A percentile compares a stretch with the other conserved stretches of the same genome.
Conservation (phyloP, 2,329 filamentous ascomycete genomes). For the Talaromyces sp. region DNA sequence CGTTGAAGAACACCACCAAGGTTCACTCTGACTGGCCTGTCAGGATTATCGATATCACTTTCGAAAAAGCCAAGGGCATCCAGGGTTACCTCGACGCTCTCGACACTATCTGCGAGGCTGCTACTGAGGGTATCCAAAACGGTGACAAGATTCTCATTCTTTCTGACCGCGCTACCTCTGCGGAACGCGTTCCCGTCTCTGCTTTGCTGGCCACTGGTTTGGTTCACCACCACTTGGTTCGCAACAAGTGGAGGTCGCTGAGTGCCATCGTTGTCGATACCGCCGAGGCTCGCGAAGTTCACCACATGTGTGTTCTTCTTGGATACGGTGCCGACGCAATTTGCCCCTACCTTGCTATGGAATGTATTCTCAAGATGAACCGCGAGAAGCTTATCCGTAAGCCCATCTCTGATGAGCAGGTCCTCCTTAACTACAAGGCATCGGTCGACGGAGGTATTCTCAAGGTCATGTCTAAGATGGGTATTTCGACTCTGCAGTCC, state of each 20-base stretch:
- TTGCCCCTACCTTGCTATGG: constrained; percentile 91
- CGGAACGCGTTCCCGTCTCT: constrained; percentile 78
- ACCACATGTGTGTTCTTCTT: constrained; percentile 97
- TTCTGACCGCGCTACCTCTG: constrained; percentile 79
- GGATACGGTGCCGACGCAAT: constrained; percentile 93
- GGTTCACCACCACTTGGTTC: constrained; percentile 91
- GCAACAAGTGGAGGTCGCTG: constrained; percentile 91
- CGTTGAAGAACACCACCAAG: constrained; percentile 69
- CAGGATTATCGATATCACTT: constrained; percentile 86
- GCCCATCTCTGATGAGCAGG: constrained; percentile 72
- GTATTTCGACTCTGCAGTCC: constrained; percentile 90
- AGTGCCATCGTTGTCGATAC: constrained; percentile 86
- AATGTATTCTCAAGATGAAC: constrained; percentile 96
- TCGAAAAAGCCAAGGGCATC: constrained; percentile 77
- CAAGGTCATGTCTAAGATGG: constrained; percentile 99
- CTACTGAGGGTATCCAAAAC: constrained; percentile 76
- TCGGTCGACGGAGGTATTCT: constrained; percentile 94
- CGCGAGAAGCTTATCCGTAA: constrained; percentile 89
- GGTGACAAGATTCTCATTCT: constrained; percentile 82
- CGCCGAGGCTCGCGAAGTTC: constrained; percentile 91
- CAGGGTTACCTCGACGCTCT: constrained; percentile 81
- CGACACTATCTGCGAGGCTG: constrained; percentile 80
- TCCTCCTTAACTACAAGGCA: constrained; percentile 95
- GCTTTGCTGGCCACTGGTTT: constrained; percentile 83
- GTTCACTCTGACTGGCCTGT: constrained; percentile 78